Conservation (phyloP, 768 basidiomycete genomes). For the Lactarius psammicola region DNA sequence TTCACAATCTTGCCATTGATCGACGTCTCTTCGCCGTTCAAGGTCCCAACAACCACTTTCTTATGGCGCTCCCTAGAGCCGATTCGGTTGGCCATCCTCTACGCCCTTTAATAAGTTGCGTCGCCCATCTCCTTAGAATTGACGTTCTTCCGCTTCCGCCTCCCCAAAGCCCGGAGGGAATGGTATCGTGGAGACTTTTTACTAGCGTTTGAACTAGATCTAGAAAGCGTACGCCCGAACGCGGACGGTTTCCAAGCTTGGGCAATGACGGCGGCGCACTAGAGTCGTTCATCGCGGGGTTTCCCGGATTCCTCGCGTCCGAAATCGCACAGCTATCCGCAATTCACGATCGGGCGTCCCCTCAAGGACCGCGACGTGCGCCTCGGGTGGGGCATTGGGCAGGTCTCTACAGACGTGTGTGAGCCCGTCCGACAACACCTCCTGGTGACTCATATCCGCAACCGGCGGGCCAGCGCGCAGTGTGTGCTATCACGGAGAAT, state of each 20-base stretch:
- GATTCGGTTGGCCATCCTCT: conserved; percentile 1
- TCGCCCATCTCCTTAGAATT: background rate
- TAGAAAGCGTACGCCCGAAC: conserved; percentile 6
- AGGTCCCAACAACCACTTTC: conserved; percentile 19
- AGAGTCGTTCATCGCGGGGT: conserved; percentile 20
- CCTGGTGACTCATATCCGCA: background rate
- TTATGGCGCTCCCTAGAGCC: conserved; percentile 12
- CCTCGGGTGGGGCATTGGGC: conserved; percentile 24
- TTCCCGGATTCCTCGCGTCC: conserved; percentile 21
- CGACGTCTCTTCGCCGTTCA: conserved; percentile 22
- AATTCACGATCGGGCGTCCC: conserved; percentile 20
- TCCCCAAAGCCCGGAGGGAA: conserved; percentile 14
- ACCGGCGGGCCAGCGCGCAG: conserved; percentile 7
- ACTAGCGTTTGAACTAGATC: conserved; percentile 13
- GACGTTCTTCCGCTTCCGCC: conserved; percentile 4
- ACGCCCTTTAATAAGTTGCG: background rate
- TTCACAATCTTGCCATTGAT: conserved; percentile 21
- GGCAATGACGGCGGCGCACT: conserved; percentile 3
- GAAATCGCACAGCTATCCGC: conserved; percentile 12
- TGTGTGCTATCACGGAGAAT: conserved; percentile 24
- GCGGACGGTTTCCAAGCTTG: conserved; percentile 11
- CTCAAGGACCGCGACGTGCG: conserved; percentile 18
- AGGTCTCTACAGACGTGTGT: conserved; percentile 22
- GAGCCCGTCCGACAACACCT: background rate
- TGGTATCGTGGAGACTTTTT: conserved; percentile 17